Conservation (phyloP, 305 asterid species). For the Rubia tinctorum region DNA sequence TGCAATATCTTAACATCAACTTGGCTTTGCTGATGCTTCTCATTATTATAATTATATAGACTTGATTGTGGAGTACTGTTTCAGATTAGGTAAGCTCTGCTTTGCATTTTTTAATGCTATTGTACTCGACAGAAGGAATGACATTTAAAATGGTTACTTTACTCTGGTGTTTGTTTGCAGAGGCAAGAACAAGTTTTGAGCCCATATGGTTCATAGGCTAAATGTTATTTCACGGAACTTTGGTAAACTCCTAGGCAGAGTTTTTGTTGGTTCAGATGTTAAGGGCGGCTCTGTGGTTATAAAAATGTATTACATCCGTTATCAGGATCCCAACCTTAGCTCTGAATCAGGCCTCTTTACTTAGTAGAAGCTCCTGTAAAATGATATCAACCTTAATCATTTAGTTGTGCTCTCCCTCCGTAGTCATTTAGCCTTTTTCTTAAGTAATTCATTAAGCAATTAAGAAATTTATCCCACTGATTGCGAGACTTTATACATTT, state of each 20-base stretch:
- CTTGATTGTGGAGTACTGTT: background rate
- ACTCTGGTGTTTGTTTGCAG: background rate
- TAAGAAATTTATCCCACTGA: background rate
- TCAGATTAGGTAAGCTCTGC: slow-evolving; percentile 2
- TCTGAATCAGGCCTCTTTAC: background rate
- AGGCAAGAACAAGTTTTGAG: background rate
- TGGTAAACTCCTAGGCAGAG: background rate
- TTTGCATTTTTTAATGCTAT: background rate
- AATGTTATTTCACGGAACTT: background rate
- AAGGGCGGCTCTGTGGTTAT: background rate
- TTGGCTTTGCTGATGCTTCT: background rate
- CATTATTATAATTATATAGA: background rate
- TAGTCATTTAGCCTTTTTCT: background rate
- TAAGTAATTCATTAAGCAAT: background rate
- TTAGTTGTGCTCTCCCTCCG: background rate
- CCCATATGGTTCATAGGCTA: background rate
- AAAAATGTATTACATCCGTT: background rate
- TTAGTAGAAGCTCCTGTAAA: background rate
- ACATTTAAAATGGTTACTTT: background rate
- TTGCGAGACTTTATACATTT: background rate
- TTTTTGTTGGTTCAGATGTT: background rate
- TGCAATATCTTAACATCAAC: background rate
- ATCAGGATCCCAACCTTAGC: background rate
- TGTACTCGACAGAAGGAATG: background rate
- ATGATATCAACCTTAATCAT: background rate